A percentile compares a stretch with the other conserved stretches of the same genome.
Evolutionary conservation across 192 early-diverging fungal species (phyloP).

Genomic region (Podila epicladia): DNA sequence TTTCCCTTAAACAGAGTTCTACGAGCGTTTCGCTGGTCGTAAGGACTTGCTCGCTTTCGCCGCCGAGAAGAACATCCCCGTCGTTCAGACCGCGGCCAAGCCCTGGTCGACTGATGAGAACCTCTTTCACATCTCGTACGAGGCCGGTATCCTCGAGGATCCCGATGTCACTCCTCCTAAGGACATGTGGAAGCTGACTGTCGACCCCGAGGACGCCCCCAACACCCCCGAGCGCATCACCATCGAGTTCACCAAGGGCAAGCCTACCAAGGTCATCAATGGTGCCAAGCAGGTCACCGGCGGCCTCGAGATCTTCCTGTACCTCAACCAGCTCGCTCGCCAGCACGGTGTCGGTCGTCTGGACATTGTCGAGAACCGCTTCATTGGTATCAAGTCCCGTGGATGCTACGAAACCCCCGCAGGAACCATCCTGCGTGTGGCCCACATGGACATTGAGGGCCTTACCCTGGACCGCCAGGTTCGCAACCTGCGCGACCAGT

Average conservation of each 20-base stretch:
- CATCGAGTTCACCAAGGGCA: constrained; percentile 90
- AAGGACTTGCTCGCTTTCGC: constrained; percentile 93
- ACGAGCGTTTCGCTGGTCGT: constrained; percentile 93
- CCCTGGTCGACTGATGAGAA: constrained; percentile 99
- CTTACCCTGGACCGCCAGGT: constrained; percentile 96
- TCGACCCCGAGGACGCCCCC: constrained; percentile 96
- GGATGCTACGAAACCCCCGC: constrained; percentile 99
- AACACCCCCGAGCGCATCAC: constrained; percentile 94
- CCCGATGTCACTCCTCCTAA: constrained; percentile 95
- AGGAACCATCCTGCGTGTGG: constrained; percentile 94
- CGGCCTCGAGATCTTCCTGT: constrained; percentile 86
- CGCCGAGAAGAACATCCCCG: constrained; percentile 88
- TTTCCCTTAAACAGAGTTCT: constrained; percentile 74
- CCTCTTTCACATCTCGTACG: constrained; percentile 98
- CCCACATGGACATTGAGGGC: constrained; percentile 97
- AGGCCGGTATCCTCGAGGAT: constrained; percentile 98
- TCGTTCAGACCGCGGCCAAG: constrained; percentile 95
- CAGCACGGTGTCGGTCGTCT: constrained; percentile 98
- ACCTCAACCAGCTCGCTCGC: constrained; percentile 94
- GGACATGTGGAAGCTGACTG: constrained; percentile 99
- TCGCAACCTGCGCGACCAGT: constrained; percentile 92
- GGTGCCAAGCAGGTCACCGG: constrained; percentile 69
- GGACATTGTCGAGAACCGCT: constrained; percentile 99
- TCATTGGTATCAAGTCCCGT: constrained; percentile 98
- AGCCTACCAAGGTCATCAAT: constrained; percentile 90